A percentile compares a stretch with the other conserved stretches of the same genome.
Conservation (phyloP, 352 stramenopile genomes). For the Phytophthora constricta region DNA sequence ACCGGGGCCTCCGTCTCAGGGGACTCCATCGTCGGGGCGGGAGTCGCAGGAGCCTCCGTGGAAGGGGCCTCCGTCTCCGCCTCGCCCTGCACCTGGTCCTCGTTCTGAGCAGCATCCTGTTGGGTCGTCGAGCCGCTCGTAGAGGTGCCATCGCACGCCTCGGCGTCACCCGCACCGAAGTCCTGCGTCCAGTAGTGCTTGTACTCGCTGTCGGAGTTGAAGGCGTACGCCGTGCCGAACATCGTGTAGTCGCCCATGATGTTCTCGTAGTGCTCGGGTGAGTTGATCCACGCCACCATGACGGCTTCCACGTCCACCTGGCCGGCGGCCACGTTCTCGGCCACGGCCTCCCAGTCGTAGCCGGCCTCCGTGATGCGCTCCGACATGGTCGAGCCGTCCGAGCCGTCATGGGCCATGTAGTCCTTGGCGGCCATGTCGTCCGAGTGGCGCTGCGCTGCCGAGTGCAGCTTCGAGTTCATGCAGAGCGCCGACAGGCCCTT, state of each 20-base stretch:
- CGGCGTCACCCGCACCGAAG: conserved; percentile 44
- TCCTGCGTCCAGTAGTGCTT: conserved; percentile 71
- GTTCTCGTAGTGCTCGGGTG: conserved; percentile 38
- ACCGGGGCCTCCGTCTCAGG: not conserved
- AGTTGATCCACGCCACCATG: conserved; percentile 55
- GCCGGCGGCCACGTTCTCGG: conserved; percentile 46
- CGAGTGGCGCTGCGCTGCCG: conserved; percentile 32
- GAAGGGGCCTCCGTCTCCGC: not conserved
- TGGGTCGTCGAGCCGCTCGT: conserved; percentile 18
- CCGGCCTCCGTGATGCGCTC: conserved; percentile 46
- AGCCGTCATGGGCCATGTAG: conserved; percentile 55
- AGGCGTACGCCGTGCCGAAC: conserved; percentile 43
- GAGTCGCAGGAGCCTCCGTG: too few species aligned
- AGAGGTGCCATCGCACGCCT: conserved; percentile 31
- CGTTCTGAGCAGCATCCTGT: conserved; percentile 22
- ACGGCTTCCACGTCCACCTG: conserved; percentile 39
- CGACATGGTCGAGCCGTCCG: conserved; percentile 44
- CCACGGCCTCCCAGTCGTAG: conserved; percentile 49
- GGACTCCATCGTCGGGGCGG: not conserved
- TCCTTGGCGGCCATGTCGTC: conserved; percentile 57
- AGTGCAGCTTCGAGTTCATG: conserved; percentile 43
- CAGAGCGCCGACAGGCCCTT: conserved; percentile 43
- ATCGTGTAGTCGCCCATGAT: conserved; percentile 51
- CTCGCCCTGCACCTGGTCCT: conserved; percentile 23
- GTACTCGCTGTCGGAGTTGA: conserved; percentile 36